Evolutionary conservation across 768 basidiomycete genomes (phyloP).

Genomic region (Arthromyces matolae): DNA sequence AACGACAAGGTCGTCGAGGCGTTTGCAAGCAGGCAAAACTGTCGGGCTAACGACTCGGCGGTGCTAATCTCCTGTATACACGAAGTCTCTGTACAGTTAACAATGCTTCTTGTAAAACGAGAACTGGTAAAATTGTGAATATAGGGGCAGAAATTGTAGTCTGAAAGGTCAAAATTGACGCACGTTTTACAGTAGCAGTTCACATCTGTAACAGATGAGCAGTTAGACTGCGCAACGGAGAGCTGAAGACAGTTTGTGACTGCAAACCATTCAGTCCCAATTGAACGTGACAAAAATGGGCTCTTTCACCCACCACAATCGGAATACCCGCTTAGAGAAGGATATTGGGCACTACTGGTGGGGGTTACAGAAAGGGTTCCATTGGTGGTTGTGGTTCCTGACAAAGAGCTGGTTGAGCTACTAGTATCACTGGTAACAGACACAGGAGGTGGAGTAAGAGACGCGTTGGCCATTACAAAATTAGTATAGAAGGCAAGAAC

Average conservation of each 20-base stretch:
- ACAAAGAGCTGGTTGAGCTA: slow-evolving; percentile 5
- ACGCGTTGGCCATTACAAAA: slow-evolving; percentile 8
- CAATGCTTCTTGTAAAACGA: slow-evolving; percentile 33
- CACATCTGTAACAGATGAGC: slow-evolving; percentile 42
- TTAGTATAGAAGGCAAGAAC: background rate
- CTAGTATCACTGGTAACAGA: slow-evolving; percentile 7
- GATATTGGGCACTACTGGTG: slow-evolving; percentile 34
- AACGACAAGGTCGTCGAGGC: slow-evolving; percentile 20
- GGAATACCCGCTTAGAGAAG: slow-evolving; percentile 34
- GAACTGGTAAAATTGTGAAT: slow-evolving; percentile 21
- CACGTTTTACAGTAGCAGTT: slow-evolving; percentile 47
- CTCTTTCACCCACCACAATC: slow-evolving; percentile 32
- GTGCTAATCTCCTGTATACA: slow-evolving; percentile 36
- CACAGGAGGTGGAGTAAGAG: slow-evolving; percentile 17
- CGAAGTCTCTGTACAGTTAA: slow-evolving; percentile 32
- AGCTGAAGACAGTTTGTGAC: slow-evolving; percentile 41
- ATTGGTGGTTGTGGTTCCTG: slow-evolving; percentile 11
- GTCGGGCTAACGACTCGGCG: slow-evolving; percentile 42
- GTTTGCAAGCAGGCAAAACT: slow-evolving; percentile 38
- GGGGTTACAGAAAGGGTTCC: slow-evolving; percentile 18
- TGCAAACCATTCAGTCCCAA: too few species aligned
- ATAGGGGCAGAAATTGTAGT: too few species aligned
- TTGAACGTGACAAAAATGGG: too few species aligned
- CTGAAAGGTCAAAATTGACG: slow-evolving; percentile 9
- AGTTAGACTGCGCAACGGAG: slow-evolving; percentile 34